Base-by-base conservation (phyloP, 1,284 basidiomycete genomes). In the Singerocomus inundabilis region DNA sequence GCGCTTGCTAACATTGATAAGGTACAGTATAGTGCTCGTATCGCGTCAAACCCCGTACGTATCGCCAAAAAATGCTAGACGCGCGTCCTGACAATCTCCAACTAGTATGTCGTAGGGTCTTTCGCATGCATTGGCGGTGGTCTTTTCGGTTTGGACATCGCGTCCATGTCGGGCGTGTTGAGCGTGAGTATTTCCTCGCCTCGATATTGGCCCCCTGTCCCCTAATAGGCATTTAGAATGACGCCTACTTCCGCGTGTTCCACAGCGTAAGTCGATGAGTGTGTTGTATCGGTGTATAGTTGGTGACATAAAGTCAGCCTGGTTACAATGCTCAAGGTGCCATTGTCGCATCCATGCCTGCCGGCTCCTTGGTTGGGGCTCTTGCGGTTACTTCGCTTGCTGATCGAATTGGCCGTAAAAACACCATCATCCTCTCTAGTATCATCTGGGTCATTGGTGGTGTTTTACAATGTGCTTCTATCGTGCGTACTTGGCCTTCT, bases 101-200 rank as follows among this genome's bases (percentile, higher is more conserved):
- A 35, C 44, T 45, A 79, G 77, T 87, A 86, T 65, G 66, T 86
- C 54, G 85, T 86, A 47, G 86, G 87, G 28, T 81, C 84, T 15
- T 89, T 90, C 69, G 85, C 87, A 68, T 88, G 85, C 65, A 89
- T 90, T 56, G 86, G 87, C 46, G 87, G 87, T 57, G 83, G 84
- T 46, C 77, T 89, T 38, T 88, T 88, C 64, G 85, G 87, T 61
- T 64, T 88, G 71, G 87, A 90, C 75, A 89, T 89, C 61, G 87
- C 81, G 54, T 84, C 84, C 64, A 88, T 89, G 87, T 85, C 85
- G 53, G 85, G 82, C n/a, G 84, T 88, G 43, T 69, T 88, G 60
- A 84, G 71, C 56, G 84, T 84, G 58, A 53, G 80, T 66, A 12
- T 18, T 26, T 41, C 16, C 16, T 25, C 12, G 21, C 5, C 11